These are phyloP conservation scores for Pseudopithomyces chartarum DNA, from an alignment of 2,329 filamentous ascomycete species.

Conservation along the genomic window DNA sequence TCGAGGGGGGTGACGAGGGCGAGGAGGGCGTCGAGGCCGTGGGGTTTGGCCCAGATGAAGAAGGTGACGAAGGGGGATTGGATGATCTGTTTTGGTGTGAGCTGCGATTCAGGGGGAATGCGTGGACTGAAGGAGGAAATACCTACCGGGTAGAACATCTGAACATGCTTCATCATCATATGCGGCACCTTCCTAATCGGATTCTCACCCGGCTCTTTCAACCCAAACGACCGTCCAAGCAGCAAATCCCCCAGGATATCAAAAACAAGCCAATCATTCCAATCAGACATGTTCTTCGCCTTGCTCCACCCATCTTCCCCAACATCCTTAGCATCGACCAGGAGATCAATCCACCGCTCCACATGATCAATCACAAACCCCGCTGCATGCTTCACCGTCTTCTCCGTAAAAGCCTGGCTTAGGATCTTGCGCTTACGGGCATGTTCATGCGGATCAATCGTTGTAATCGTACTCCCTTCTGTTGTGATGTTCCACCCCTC, in stretches of 20 bases:
- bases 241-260: slow-evolving; percentile 51
- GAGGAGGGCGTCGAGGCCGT: slow-evolving; percentile 3
- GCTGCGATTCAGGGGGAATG: not conserved
- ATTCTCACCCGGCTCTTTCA: slow-evolving; percentile 27
- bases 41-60: slow-evolving; percentile 10
- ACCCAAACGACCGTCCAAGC: slow-evolving; percentile 40
- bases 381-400: slow-evolving; percentile 10
- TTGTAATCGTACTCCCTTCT: slow-evolving; percentile 7
- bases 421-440: slow-evolving; percentile 9
- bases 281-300: slow-evolving; percentile 8
- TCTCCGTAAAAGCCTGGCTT: slow-evolving; percentile 16
- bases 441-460: slow-evolving; percentile 7
- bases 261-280: slow-evolving; percentile 42
- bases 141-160: slow-evolving; percentile 11
- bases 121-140: no score
- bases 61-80: slow-evolving; percentile 12
- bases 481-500: slow-evolving; percentile 6
- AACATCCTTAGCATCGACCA: not conserved
- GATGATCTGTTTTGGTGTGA: slow-evolving; percentile 3
- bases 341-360: slow-evolving; percentile 12
- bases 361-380: slow-evolving; percentile 4
- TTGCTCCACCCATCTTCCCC: slow-evolving; percentile 7
- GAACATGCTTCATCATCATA: slow-evolving; percentile 1
- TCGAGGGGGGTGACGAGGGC: not conserved
- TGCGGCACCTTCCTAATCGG: slow-evolving; percentile 4